Evolutionary conservation across 2,329 filamentous ascomycete genomes (phyloP), one percentile per base, ranked within the genome.

Genomic region (Nemania abortiva): DNA sequence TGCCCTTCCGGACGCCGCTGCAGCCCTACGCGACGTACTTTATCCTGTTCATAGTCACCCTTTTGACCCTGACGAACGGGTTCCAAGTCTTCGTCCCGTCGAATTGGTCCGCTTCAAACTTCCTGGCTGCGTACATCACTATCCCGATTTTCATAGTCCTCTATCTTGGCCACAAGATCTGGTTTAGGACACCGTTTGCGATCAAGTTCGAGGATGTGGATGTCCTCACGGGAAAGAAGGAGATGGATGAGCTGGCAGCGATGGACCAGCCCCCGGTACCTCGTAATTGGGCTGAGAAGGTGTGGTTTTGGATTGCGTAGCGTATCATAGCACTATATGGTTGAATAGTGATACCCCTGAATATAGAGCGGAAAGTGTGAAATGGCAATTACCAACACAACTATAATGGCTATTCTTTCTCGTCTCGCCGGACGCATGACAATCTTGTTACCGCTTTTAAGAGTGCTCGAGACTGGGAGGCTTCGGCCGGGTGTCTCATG

Each of bases 41-140:
- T 63, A 84, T 86, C 10, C 84, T 93, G 1, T 77, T 86, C 18
- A 76, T 89, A 27, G 86, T 93, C 62, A 77, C 79, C 2, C 80
- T 93, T 29, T 83, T 95, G n/a, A 88, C 86, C 1, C 80, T 95
- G 2, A 90, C 92, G 73, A 93, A 93, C 74, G 92, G 92, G 1
- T 95, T 94, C 80, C 87, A 90, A 42, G 87, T 91, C 15, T 95
- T 95, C 77, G 91, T 91, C 77, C 87, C 89, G 0, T 81, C 84
- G 7, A 83, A 89, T 31, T 95, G 90, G 87, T 86, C 84, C 18
- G 86, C 85, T 0, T 83, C 85, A 5, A 84, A 84, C 74, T 96
- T 96, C 75, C 68, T 91, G n/a, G 87, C 88, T 0, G 85, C 81
- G 74, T 94, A 90, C 74, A 84, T 92, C 75, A 91, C 84, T 10